Percentiles rank a stretch among this genome's conserved stretches.
These are phyloP conservation scores for Mentha longifolia DNA, from an alignment of 257 asterid genomes.

Conservation along the genomic window DNA sequence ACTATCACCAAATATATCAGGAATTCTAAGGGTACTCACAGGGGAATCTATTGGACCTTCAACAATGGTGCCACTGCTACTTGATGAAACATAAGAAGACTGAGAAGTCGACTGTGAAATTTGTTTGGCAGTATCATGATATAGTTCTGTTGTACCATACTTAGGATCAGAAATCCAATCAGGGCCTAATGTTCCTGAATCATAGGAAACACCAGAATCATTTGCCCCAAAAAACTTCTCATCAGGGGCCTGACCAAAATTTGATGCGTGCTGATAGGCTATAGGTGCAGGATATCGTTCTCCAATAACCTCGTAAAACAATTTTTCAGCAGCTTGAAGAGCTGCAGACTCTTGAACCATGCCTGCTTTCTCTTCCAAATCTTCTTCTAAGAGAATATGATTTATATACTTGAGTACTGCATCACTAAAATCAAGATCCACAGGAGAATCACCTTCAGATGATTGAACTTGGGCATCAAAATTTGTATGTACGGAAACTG, in stretches of 20 bases:
- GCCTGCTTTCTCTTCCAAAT: slow-evolving; percentile 67
- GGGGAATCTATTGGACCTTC: slow-evolving; percentile 66
- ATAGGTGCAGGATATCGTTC: slow-evolving; percentile 47
- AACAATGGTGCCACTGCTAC: slow-evolving; percentile 43
- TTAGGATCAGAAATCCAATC: slow-evolving; percentile 43
- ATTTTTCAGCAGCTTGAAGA: slow-evolving; percentile 79
- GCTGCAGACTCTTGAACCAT: slow-evolving; percentile 78
- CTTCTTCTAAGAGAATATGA: slow-evolving; percentile 80
- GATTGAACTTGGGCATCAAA: slow-evolving; percentile 34
- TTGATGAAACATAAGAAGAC: slow-evolving; percentile 48
- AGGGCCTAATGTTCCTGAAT: slow-evolving; percentile 37
- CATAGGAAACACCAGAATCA: slow-evolving; percentile 22
- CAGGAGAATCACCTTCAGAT: slow-evolving; percentile 44
- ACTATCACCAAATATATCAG: slow-evolving; percentile 58
- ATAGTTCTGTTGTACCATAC: slow-evolving; percentile 1
- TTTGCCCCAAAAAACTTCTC: slow-evolving; percentile 28
- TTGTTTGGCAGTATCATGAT: slow-evolving; percentile 26
- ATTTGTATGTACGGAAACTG: slow-evolving; percentile 27
- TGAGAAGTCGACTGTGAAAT: slow-evolving; percentile 41
- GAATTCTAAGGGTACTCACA: slow-evolving; percentile 47
- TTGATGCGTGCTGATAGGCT: slow-evolving; percentile 37
- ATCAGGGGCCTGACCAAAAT: slow-evolving; percentile 32
- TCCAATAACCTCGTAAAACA: slow-evolving; percentile 72
- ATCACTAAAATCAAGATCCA: slow-evolving; percentile 78
- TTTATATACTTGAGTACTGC: slow-evolving; percentile 65